Base-by-base conservation (phyloP, 352 stramenopile species). In the Phytophthora gonapodyides region DNA sequence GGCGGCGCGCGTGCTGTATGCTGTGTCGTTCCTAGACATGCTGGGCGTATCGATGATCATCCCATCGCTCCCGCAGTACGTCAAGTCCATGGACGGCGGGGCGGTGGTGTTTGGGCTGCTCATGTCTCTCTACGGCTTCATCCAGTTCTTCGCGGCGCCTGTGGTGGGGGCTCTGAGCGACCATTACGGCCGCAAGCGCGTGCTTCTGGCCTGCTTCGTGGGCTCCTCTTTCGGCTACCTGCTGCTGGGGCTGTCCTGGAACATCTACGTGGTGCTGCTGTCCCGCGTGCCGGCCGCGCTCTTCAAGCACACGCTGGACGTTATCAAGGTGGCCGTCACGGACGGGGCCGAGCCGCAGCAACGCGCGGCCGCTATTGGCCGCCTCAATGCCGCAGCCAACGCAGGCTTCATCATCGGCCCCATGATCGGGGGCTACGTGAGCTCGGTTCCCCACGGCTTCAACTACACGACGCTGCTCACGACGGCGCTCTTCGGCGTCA, bases 21-120 rank as follows among this genome's bases (percentile, higher is more conserved):
- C 84, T 21, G 80, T 92, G 43, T 90, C 85, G 7, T 92, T 94
- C 67, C 67, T 94, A 43, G 85, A 94, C 65, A 83, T 94, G 58
- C 49, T 94, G 52, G 84, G 76, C 17, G 82, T 94, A 16, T 94
- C 85, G 42, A 87, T 94, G 81, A 91, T 94, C 64, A 86, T 94
- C 58, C 85, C 85, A 15, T 92, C 85, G 38, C 76, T 94, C 17
- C 64, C 82, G 24, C 84, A 86, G 43, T 90, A 91, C 63, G 67
- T 92, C 56, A 92, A 90, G 69, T 71, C 78, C 17, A 84, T 94
- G 75, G 80, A 91, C 47, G 85, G 80, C 36, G 81, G 80, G 45
- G 80, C 82, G 40, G 35, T 94, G 16, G 56, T 73, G 30, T 89
- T 94, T 50, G 85, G 85, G 13, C 76, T 80, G 51, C 84, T 94